These are phyloP conservation scores for Berberis vulgaris DNA, from an alignment of 164 flowering plant genomes.

Conservation along the genomic window DNA sequence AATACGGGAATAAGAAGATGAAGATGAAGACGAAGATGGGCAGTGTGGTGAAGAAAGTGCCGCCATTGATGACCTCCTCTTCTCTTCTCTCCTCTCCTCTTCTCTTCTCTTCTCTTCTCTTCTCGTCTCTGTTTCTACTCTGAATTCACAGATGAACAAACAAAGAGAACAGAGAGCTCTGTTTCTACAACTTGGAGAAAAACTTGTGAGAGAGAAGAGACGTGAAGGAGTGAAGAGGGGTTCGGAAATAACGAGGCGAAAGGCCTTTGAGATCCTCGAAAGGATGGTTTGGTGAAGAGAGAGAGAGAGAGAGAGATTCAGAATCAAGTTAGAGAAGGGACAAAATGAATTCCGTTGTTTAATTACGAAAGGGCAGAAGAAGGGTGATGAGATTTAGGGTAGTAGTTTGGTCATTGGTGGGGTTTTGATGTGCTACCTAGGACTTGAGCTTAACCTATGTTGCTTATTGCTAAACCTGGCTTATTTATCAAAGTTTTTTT, in stretches of 20 bases:
- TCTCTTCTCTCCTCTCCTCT: neutral
- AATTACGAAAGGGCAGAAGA: too few relatives aligned
- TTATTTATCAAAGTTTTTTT: too few relatives aligned
- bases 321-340: conserved; percentile 2
- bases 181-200: too few relatives aligned
- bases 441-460: too few relatives aligned
- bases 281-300: conserved; percentile 10
- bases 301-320: neutral
- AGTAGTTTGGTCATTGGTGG: too few relatives aligned
- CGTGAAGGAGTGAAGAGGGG: neutral
- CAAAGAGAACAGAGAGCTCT: neutral
- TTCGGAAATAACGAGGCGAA: conserved; percentile 8
- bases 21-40: conserved; percentile 7
- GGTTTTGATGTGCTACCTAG: too few relatives aligned
- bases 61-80: conserved; percentile 6
- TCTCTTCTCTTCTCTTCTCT: neutral
- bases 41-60: conserved; percentile 12
- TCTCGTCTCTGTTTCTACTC: neutral
- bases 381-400: too few relatives aligned
- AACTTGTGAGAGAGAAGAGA: conserved; percentile 8
- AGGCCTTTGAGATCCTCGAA: conserved; percentile 21
- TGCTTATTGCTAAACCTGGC: too few relatives aligned
- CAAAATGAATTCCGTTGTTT: neutral
- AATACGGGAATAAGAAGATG: conserved; percentile 9
- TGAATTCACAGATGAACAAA: neutral